Conservation (phyloP, 208 protist species). For the Kentomonas sorsogonicus region DNA sequence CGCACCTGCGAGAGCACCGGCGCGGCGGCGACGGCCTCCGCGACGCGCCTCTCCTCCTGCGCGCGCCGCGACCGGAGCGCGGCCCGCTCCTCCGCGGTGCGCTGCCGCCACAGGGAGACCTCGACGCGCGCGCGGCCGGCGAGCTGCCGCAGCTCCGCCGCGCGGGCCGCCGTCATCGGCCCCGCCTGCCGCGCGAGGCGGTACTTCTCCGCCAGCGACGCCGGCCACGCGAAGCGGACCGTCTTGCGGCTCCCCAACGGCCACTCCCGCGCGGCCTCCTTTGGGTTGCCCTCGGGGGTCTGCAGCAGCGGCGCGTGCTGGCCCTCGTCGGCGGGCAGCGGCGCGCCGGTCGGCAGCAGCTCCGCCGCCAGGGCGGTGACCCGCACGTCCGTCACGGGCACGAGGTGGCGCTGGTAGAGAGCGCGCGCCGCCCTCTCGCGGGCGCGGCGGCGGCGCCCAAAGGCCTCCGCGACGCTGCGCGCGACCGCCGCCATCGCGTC, state of each 20-base stretch:
- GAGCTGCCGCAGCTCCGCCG: conserved; percentile 38
- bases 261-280: conserved; percentile 34
- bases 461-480: conserved; percentile 24
- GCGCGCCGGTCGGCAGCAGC: conserved; percentile 41
- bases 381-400: conserved; percentile 28
- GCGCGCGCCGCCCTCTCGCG: conserved; percentile 16
- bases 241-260: conserved; percentile 57
- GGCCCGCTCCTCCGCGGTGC: conserved; percentile 34
- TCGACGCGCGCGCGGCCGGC: conserved; percentile 33
- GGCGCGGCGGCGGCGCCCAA: conserved; percentile 55
- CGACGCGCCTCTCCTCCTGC: conserved; percentile 23
- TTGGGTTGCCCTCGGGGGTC: neutral
- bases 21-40: conserved; percentile 18
- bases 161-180: conserved; percentile 41
- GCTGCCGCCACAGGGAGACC: conserved; percentile 73
- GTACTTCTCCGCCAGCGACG: conserved; percentile 38
- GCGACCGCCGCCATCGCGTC: conserved; percentile 35
- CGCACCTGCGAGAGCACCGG: conserved; percentile 52
- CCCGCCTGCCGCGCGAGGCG: conserved; percentile 17
- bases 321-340: conserved; percentile 10
- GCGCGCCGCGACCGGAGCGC: conserved; percentile 5
- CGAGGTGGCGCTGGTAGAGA: conserved; percentile 32
- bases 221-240: conserved; percentile 59
- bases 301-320: conserved; percentile 4
- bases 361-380: conserved; percentile 33